Percentiles rank a stretch among this genome's conserved stretches.
These are phyloP conservation scores for Rutstroemia sp. DNA, from an alignment of 2,329 filamentous ascomycete genomes.

Conservation along the genomic window DNA sequence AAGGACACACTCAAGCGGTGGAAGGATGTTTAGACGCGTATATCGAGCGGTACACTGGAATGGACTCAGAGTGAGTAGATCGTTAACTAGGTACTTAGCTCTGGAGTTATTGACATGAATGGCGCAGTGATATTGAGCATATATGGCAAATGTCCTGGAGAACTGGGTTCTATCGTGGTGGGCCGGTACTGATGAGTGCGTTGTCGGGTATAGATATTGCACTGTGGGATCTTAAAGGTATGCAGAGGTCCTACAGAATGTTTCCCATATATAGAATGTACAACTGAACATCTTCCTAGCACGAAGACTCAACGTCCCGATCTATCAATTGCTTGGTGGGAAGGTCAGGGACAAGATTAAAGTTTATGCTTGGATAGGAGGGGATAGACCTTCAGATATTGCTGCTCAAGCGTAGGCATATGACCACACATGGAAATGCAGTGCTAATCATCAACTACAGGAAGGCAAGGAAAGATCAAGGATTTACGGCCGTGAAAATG, in stretches of 20 bases:
- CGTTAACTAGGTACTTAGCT: too few species aligned
- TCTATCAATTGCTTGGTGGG: constrained; percentile 68
- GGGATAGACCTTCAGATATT: constrained; percentile 62
- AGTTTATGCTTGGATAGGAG: constrained; percentile 75
- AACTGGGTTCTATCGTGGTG: constrained; percentile 67
- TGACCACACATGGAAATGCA: background rate
- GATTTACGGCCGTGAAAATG: constrained; percentile 67
- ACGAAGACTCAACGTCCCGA: constrained; percentile 54
- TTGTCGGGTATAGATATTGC: constrained; percentile 73
- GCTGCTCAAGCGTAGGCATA: constrained; percentile 48
- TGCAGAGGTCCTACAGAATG: too few species aligned
- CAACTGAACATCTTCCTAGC: constrained; percentile 29
- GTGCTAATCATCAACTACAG: constrained; percentile 27
- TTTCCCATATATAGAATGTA: too few species aligned
- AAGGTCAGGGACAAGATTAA: constrained; percentile 63
- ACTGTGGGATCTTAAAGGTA: constrained; percentile 68
- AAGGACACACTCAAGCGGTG: constrained; percentile 66
- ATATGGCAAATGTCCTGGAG: constrained; percentile 73
- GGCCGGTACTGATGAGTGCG: constrained; percentile 74
- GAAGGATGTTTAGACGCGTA: constrained; percentile 67
- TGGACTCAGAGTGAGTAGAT: constrained; percentile 62
- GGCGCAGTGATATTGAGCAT: constrained; percentile 63
- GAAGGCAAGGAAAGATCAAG: constrained; percentile 49
- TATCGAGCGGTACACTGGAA: constrained; percentile 52
- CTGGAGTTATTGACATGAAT: background rate